Percentiles rank a stretch among this genome's conserved stretches.
Conservation (phyloP, 2,329 filamentous ascomycete species). For the Calonectria multiphialidica region DNA sequence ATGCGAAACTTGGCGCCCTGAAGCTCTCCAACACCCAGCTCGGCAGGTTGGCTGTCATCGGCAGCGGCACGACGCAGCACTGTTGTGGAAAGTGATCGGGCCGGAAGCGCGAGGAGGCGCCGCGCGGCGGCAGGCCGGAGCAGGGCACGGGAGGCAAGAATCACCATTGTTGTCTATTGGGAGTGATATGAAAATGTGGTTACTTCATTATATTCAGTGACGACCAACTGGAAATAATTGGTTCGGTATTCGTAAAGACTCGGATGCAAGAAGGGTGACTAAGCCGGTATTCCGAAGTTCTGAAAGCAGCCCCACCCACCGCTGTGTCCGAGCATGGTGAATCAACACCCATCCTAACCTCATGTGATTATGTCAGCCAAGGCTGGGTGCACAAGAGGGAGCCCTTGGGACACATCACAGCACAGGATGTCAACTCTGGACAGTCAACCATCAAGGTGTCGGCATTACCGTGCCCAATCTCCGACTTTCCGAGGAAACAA, state of each 20-base stretch:
- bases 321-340: too few species aligned
- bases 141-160: constrained; percentile 38
- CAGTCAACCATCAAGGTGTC: neutral
- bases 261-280: neutral
- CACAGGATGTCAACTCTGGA: too few species aligned
- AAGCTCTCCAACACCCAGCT: constrained; percentile 88
- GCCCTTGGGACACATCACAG: constrained; percentile 14
- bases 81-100: constrained; percentile 38
- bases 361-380: too few species aligned
- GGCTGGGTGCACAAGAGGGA: too few species aligned
- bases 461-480: constrained; percentile 22
- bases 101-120: constrained; percentile 33
- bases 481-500: constrained; percentile 16
- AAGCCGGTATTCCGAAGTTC: neutral
- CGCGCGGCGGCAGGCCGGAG: constrained; percentile 33
- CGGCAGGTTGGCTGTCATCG: constrained; percentile 47
- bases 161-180: constrained; percentile 29
- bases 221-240: neutral
- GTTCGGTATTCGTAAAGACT: too few species aligned
- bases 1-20: constrained; percentile 88
- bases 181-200: neutral
- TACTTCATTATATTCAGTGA: neutral
- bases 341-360: too few species aligned
- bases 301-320: too few species aligned
- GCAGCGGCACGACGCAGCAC: constrained; percentile 32